phyloP scores from a whole-genome alignment of 1,139 yeast genomes.

The Candida tetrigidarum region DNA sequence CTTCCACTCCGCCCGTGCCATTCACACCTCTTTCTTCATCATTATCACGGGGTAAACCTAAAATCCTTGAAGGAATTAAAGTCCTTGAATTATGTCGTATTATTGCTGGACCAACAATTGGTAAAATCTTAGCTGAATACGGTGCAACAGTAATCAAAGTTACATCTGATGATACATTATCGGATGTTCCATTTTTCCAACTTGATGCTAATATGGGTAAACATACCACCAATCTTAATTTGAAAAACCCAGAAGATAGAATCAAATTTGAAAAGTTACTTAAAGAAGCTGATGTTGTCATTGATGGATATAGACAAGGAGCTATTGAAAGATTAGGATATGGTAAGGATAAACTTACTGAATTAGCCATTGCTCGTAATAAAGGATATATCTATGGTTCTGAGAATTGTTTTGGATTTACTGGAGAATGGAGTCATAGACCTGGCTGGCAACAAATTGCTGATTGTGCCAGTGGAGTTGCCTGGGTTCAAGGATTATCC shows the following conservation, averaged over 20 bases:
- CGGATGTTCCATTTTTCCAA: constrained; percentile 37
- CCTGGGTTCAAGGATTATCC: constrained; percentile 33
- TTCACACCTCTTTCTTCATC: constrained; percentile 20
- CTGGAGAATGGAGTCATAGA: constrained; percentile 31
- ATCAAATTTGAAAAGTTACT: constrained; percentile 26
- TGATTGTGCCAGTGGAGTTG: constrained; percentile 36
- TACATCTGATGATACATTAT: constrained; percentile 25
- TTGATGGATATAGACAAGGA: constrained; percentile 34
- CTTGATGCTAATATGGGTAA: constrained; percentile 37
- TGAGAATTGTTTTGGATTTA: constrained; percentile 36
- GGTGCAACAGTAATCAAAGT: constrained; percentile 37
- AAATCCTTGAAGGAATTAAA: constrained; percentile 31
- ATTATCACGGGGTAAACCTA: constrained; percentile 17
- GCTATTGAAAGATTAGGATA: constrained; percentile 33
- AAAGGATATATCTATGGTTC: constrained; percentile 35
- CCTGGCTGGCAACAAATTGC: constrained; percentile 44
- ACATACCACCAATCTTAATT: constrained; percentile 30
- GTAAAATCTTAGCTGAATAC: constrained; percentile 32
- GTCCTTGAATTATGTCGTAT: constrained; percentile 35
- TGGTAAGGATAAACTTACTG: constrained; percentile 26
- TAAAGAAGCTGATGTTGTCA: constrained; percentile 30
- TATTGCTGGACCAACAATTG: constrained; percentile 37
- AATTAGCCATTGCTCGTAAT: constrained; percentile 27
- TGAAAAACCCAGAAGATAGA: constrained; percentile 28
- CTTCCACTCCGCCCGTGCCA: constrained; percentile 25